Evolutionary conservation across 306 rosid species (phyloP).

Genomic region (Sphenostylis stenocarpa): DNA sequence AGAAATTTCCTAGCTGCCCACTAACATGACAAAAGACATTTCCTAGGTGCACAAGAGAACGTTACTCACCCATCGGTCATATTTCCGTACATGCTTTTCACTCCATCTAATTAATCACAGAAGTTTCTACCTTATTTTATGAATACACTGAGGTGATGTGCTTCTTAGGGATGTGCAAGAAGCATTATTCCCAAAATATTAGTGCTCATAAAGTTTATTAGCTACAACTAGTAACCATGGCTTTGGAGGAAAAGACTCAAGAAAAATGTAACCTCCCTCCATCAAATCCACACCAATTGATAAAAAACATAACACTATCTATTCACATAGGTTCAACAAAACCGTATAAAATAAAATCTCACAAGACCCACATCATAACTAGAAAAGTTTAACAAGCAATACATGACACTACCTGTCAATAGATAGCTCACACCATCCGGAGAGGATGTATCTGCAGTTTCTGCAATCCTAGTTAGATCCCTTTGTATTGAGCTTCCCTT

Average conservation of each 20-base stretch:
- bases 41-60: not conserved
- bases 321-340: not conserved
- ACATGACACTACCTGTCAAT: constrained; percentile 27
- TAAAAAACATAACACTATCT: not conserved
- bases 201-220: not conserved
- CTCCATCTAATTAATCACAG: not conserved
- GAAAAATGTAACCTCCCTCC: not conserved
- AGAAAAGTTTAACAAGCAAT: not conserved
- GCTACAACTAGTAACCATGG: not conserved
- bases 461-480: constrained; percentile 38
- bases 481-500: constrained; percentile 28
- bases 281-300: not conserved
- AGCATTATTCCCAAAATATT: not conserved
- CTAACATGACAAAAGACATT: not conserved
- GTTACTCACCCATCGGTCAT: not conserved
- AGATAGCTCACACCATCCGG: constrained; percentile 27
- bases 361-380: not conserved
- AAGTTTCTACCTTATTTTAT: not conserved
- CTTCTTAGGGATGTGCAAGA: not conserved
- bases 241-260: not conserved
- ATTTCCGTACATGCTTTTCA: not conserved
- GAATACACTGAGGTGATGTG: not conserved
- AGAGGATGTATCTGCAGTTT: constrained; percentile 33
- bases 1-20: not conserved
- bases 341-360: not conserved